Evolutionary conservation across 768 basidiomycete species (phyloP), one percentile per base, ranked within the genome.

Genomic region (Suillus hirtellus): DNA sequence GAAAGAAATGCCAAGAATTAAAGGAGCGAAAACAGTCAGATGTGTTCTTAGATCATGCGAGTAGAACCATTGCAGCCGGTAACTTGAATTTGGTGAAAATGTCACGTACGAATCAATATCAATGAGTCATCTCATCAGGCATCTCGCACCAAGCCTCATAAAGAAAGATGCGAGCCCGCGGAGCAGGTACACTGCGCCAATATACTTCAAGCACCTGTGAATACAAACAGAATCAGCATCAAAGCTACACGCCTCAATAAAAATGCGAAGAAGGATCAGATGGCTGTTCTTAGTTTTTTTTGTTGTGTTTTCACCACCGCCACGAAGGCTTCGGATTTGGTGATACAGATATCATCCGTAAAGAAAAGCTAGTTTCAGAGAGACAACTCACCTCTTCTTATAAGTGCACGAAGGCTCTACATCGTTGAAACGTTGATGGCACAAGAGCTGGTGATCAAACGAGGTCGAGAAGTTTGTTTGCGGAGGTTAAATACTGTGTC

Each of bases 281-380:
- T 73, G 72, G 72, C 72, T 72, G 72, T 73, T 73, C 72, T 73
- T 73, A 73, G 74, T 73, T 70, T 70, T 67, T n/a, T 21, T 53
- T 60, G 21, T 37, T 42, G 2, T 17, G 71, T 67, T 72, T 72
- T 73, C 72, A 74, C 74, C 72, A 73, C n/a, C 11, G 74, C 72
- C 72, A 3, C 4, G 14, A 62, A 58, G 70, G 74, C 72, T 73
- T 70, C 68, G 72, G 56, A 62, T 70, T 66, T 31, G 56, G 68
- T 75, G 68, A 67, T 60, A 40, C 9, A 21, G 12, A 34, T 59
- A 60, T 19, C 2, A 63, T 27, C 53, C 47, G 17, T 0, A 15
- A 38, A 40, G n/a, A 10, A 27, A 17, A 11, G 24, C 21, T 17
- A 17, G 37, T 24, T 34, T 34, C 55, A 27, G 9, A 27, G 2